Conservation (phyloP, 176 grass and related monocot genomes). For the Cenchrus americanus region DNA sequence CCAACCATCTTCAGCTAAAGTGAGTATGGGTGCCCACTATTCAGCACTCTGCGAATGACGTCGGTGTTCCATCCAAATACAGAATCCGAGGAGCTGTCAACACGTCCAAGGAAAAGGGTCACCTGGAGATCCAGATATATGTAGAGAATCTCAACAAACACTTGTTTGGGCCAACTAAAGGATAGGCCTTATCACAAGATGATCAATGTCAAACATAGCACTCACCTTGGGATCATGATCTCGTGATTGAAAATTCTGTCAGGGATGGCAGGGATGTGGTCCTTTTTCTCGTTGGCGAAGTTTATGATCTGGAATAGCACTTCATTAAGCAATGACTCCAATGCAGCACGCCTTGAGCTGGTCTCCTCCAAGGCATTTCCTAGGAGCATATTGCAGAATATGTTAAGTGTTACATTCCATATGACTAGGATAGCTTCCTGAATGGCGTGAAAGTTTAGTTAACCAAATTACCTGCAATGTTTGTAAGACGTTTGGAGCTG, state of each 20-base stretch:
- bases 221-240: slow-evolving; percentile 85
- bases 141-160: slow-evolving; percentile 49
- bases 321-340: slow-evolving; percentile 65
- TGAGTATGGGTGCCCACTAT: slow-evolving; percentile 68
- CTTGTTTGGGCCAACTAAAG: slow-evolving; percentile 18
- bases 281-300: slow-evolving; percentile 92
- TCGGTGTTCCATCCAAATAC: slow-evolving; percentile 72
- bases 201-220: background rate
- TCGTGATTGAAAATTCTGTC: slow-evolving; percentile 92
- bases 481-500: slow-evolving; percentile 57
- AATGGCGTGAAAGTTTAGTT: slow-evolving; percentile 5
- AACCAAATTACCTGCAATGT: slow-evolving; percentile 55
- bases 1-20: slow-evolving; percentile 34
- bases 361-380: slow-evolving; percentile 80
- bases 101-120: slow-evolving; percentile 76
- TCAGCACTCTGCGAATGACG: slow-evolving; percentile 62
- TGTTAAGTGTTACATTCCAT: background rate
- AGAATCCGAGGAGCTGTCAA: slow-evolving; percentile 80
- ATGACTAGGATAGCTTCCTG: background rate
- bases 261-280: slow-evolving; percentile 79
- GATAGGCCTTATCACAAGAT: slow-evolving; percentile 13
- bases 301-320: slow-evolving; percentile 88
- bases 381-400: slow-evolving; percentile 38
- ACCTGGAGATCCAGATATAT: slow-evolving; percentile 80
- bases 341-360: slow-evolving; percentile 60